These are phyloP conservation scores for Byssochlamys sp. DNA, from an alignment of 2,329 filamentous ascomycete genomes.

Conservation along the genomic window DNA sequence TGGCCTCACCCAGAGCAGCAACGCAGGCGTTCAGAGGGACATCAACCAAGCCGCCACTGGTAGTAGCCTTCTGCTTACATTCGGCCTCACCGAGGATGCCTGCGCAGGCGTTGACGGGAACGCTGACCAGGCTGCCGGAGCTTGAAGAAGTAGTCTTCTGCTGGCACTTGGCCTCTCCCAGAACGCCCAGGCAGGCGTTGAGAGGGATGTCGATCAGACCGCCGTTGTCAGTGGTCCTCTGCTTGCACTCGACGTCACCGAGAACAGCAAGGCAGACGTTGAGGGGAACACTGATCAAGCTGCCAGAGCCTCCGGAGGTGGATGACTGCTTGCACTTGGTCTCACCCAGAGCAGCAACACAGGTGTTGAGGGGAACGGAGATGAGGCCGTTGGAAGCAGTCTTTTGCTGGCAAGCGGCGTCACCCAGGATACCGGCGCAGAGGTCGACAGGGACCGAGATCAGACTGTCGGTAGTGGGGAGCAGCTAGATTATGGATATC, in stretches of 20 bases:
- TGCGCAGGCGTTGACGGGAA: neutral
- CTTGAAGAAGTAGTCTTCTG: conserved; percentile 1
- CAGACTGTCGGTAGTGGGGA: neutral
- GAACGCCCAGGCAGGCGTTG: conserved; percentile 18
- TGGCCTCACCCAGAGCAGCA: neutral
- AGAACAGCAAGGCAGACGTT: conserved; percentile 20
- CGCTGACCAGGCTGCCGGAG: neutral
- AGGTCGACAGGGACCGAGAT: neutral
- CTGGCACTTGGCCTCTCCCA: conserved; percentile 18
- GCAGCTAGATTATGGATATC: neutral
- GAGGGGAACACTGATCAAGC: conserved; percentile 18
- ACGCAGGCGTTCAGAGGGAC: neutral
- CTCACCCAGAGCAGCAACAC: conserved; percentile 15
- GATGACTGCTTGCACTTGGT: conserved; percentile 16
- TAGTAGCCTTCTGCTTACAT: neutral
- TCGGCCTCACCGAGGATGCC: neutral
- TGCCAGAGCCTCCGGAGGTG: conserved; percentile 5
- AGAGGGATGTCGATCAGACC: conserved; percentile 19
- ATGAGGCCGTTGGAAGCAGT: conserved; percentile 12
- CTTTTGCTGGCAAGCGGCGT: conserved; percentile 15
- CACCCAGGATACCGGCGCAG: conserved; percentile 13
- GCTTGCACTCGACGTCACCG: conserved; percentile 17
- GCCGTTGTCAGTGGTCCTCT: conserved; percentile 7
- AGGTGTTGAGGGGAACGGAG: conserved; percentile 16
- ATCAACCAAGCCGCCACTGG: neutral